Evolutionary conservation across 2,329 filamentous ascomycete species (phyloP), one percentile per base, ranked within the genome.

Genomic region (Venturia aucupariae): DNA sequence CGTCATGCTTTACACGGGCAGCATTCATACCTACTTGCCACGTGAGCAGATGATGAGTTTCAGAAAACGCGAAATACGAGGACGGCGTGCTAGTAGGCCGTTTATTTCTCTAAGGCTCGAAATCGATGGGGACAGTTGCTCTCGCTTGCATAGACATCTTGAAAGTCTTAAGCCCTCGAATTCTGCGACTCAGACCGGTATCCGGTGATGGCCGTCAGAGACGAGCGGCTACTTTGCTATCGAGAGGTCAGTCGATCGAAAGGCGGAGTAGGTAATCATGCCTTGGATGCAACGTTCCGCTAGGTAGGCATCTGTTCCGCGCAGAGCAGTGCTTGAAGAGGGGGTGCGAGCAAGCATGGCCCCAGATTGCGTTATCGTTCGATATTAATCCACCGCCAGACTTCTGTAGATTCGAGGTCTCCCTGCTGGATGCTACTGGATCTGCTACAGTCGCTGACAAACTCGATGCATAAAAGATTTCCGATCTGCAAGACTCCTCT

Each of bases 381-480:
- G 51, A 35, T 35, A 35, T 35, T 35, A 57, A 57, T 57, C 15
- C 15, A 57, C 15, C 15, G 30, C 27, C n/a, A 35, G 6, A 51
- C 17, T 27, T 51, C 1, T 51, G 11, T 7, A n/a, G 7, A 22
- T 19, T 15, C 35, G 51, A 35, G 11, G 48, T 30, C 15, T 19
- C 15, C 24, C 30, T 57, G 30, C 8, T 5, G 5, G 10, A 17
- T 17, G 24, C 24, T 30, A 54, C 32, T 57, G 27, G 51, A 35
- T n/a, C 30, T 35, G 30, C 19, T 19, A 8, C 17, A 30, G 27
- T 57, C 27, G 51, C 51, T 57, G 51, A 35, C 51, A 57, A n/a
- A n/a, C n/a, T n/a, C n/a, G 51, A 57, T 35, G 27, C 51, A n/a
- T n/a, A 17, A 57, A 57, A 57, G 51, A 35, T 4, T 57, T 57